Conservation (phyloP, 2,329 filamentous ascomycete species). For the Calonectria hongkongensis region DNA sequence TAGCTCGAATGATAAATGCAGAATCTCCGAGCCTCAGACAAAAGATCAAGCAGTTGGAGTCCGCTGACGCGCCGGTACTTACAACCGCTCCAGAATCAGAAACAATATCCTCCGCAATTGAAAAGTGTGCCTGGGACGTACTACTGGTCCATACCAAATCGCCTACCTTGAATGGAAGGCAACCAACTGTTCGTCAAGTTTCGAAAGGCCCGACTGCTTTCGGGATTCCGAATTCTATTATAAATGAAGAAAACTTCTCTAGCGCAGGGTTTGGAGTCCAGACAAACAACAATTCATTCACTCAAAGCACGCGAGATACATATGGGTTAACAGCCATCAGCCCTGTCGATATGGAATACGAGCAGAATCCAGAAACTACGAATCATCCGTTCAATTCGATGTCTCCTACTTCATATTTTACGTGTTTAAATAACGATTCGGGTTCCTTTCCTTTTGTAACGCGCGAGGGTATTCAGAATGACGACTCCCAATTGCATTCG, state of each 20-base stretch:
- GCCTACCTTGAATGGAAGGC: slow-evolving; percentile 35
- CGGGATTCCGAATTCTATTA: background rate
- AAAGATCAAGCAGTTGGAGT: slow-evolving; percentile 48
- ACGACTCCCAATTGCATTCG: background rate
- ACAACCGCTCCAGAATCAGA: background rate
- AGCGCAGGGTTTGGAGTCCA: background rate
- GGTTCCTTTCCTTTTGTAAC: no score
- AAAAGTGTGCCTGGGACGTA: slow-evolving; percentile 52
- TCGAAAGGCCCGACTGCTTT: background rate
- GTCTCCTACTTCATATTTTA: background rate
- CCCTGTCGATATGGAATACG: background rate
- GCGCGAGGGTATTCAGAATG: no score
- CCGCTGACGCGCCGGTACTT: no score
- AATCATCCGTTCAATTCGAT: background rate
- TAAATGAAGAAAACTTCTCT: background rate
- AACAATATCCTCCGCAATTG: slow-evolving; percentile 36
- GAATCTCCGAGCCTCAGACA: slow-evolving; percentile 60
- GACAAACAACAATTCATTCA: background rate
- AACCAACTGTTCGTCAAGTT: background rate
- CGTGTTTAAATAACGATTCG: background rate
- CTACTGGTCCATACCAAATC: slow-evolving; percentile 47
- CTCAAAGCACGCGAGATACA: background rate
- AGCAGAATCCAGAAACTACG: background rate
- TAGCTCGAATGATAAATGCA: slow-evolving; percentile 58
- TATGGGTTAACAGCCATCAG: background rate